Evolutionary conservation across 2,329 filamentous ascomycete genomes (phyloP).

Genomic region (Kalmusia sp.): DNA sequence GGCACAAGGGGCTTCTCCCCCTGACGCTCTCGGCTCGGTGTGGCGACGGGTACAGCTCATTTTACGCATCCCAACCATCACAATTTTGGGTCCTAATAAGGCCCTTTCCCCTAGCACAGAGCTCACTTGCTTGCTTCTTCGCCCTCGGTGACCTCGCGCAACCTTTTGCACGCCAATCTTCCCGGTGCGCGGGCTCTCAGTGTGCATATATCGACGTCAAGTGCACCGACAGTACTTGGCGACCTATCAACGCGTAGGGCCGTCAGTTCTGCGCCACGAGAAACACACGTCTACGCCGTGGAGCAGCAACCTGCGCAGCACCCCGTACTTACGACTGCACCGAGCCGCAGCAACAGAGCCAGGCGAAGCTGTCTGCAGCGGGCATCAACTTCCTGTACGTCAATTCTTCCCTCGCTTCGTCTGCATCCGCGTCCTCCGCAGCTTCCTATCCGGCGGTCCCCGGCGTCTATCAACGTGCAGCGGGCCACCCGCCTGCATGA

Average conservation of each 20-base stretch:
- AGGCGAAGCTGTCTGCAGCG: background rate
- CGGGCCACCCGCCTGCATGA: constrained; percentile 13
- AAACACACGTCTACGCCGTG: constrained; percentile 6
- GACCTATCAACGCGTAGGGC: background rate
- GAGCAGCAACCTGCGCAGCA: constrained; percentile 5
- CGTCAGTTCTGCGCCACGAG: constrained; percentile 13
- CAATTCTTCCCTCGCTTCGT: constrained; percentile 5
- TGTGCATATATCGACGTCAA: constrained; percentile 10
- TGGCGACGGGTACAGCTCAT: constrained; percentile 26
- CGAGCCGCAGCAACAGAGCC: background rate
- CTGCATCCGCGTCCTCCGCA: constrained; percentile 27
- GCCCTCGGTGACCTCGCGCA: constrained; percentile 3
- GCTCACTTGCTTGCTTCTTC: background rate
- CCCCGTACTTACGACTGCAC: background rate
- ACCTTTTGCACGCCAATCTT: constrained; percentile 2
- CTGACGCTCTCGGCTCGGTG: constrained; percentile 13
- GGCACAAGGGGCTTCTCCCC: constrained; percentile 3
- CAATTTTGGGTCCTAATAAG: constrained; percentile 20
- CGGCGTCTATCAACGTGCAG: constrained; percentile 23
- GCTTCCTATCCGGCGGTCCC: constrained; percentile 34
- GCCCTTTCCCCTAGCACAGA: constrained; percentile 9
- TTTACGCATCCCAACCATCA: constrained; percentile 31
- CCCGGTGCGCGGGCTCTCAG: background rate
- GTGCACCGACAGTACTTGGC: constrained; percentile 11
- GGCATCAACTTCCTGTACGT: constrained; percentile 22